Base-by-base conservation (phyloP, 495 filamentous ascomycete genomes). In the Astrothelium macrocarpum region DNA sequence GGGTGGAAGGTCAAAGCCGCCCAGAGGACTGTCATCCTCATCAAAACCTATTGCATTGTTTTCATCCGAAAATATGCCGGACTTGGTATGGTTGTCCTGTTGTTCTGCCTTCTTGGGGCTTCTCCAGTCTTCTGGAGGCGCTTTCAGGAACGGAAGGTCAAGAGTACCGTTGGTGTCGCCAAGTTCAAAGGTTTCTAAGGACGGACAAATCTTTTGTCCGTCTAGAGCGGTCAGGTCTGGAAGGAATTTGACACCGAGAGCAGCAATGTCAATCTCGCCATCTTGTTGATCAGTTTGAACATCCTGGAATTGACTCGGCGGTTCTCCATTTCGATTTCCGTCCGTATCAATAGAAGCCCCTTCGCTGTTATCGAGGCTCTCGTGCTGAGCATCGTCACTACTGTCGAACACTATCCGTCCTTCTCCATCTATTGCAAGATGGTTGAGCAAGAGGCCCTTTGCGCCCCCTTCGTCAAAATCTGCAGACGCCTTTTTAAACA, bases 401-500 rank as follows among this genome's bases (percentile, higher is more conserved):
- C 91, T 96, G 71, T 97, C 94, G 68, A 99, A 99, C 26, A 97
- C 92, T 66, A 99, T 99, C 45, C 91, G 82, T 31, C 94, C 94
- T 65, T 90, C 81, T 5, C 84, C 81, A 75, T 99, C 94, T 64
- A 99, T 97, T 61, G 91, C 85, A 18, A 99, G 81, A 74, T 97
- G 91, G 73, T 99, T 99, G 20, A 99, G 79, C 25, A 99, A 79
- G 36, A 99, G 80, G 2, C 94, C 94, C 76, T 97, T 99, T 20
- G 95, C 95, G 59, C 94, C 94, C 28, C 94, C 94, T 77, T 99
- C 94, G 71, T 99, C 94, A 70, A 97, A 97, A 73, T 99, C 94
- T 26, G 94, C 94, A 2, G 92, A 92, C 0, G 91, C 95, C 70
- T 99, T 99, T 72, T 97, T 97, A 82, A 97, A 99, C 9, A 99